Evolutionary conservation across 768 basidiomycete genomes (phyloP).

Genomic region (Pleurotus pulmonarius): DNA sequence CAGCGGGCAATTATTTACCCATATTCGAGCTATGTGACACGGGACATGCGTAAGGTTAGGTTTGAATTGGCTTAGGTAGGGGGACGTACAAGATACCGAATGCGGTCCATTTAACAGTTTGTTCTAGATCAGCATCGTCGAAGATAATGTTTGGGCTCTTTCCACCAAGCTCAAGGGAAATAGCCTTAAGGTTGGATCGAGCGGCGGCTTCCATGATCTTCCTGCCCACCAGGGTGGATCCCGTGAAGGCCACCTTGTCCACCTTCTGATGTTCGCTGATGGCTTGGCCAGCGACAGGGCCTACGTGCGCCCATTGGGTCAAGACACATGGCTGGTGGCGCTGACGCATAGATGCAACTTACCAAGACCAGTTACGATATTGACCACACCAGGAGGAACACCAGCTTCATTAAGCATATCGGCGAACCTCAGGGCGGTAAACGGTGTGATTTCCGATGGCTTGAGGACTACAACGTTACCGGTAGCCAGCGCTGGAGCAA

Average conservation of each 20-base stretch:
- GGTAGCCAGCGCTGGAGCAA: conserved; percentile 27
- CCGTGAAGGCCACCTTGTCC: conserved; percentile 70
- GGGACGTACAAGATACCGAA: conserved; percentile 53
- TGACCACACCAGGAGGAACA: conserved; percentile 61
- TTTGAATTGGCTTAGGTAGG: background rate
- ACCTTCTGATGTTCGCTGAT: conserved; percentile 53
- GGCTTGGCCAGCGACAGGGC: conserved; percentile 49
- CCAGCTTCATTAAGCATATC: conserved; percentile 53
- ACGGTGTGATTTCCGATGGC: conserved; percentile 64
- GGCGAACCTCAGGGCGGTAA: conserved; percentile 44
- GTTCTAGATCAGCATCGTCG: conserved; percentile 56
- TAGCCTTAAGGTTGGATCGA: conserved; percentile 62
- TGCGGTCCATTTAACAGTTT: conserved; percentile 54
- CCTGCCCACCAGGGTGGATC: conserved; percentile 61
- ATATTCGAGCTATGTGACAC: conserved; percentile 14
- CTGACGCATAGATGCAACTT: background rate
- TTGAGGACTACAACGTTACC: conserved; percentile 68
- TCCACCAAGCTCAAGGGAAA: conserved; percentile 75
- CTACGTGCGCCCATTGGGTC: conserved; percentile 18
- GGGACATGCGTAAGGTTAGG: background rate
- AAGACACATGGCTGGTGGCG: background rate
- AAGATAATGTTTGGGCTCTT: conserved; percentile 62
- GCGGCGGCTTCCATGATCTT: conserved; percentile 62
- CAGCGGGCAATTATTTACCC: background rate
- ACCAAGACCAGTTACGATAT: conserved; percentile 57